Conservation (phyloP, 176 grass and related monocot genomes). For the Eleusine indica region DNA sequence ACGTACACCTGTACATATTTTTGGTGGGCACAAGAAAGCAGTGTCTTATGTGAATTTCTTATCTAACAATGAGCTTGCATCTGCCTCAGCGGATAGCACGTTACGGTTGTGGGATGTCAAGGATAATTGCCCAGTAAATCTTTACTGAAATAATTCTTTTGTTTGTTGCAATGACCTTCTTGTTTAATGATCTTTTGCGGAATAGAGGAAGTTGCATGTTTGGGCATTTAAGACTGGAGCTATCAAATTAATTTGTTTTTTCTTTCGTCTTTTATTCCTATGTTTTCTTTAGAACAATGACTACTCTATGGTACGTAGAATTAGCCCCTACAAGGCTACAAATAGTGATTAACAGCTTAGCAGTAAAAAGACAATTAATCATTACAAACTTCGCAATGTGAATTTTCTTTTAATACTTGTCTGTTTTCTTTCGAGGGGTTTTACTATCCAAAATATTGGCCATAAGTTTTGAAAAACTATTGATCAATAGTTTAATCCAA, state of each 20-base stretch:
- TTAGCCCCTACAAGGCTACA: not conserved
- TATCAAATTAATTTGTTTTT: not conserved
- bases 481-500: too few relatives aligned
- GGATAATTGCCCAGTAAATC: slow-evolving; percentile 81
- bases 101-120: slow-evolving; percentile 98
- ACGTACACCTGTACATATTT: slow-evolving; percentile 74
- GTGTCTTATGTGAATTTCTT: slow-evolving; percentile 99
- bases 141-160: slow-evolving; percentile 24
- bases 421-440: not conserved
- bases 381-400: slow-evolving; percentile 10
- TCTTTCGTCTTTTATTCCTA: too few relatives aligned
- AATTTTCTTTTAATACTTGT: not conserved
- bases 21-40: slow-evolving; percentile 91
- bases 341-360: not conserved
- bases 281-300: not conserved
- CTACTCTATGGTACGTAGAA: not conserved
- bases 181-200: not conserved
- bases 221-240: not conserved
- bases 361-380: not conserved
- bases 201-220: not conserved
- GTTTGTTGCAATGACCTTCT: slow-evolving; percentile 29
- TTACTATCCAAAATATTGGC: too few relatives aligned
- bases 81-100: slow-evolving; percentile 96
- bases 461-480: too few relatives aligned
- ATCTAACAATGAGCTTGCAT: slow-evolving; percentile 88